phyloP scores from a whole-genome alignment of 768 basidiomycete species.

The Agaricus subrufescens region DNA sequence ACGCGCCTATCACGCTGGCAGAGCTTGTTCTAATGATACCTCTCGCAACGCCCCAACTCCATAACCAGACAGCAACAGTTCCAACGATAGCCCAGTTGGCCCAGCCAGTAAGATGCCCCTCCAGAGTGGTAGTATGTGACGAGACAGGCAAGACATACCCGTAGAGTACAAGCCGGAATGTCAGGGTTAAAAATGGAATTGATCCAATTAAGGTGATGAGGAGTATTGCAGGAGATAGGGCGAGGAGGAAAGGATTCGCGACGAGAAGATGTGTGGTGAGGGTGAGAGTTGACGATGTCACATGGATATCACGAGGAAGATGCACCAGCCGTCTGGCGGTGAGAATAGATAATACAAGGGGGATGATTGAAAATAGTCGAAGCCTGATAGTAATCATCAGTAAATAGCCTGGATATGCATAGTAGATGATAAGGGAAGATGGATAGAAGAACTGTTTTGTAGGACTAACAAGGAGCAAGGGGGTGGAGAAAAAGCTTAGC shows the following conservation, averaged over 20 bases:
- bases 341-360: slow-evolving; percentile 62
- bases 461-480: too few relatives aligned
- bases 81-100: slow-evolving; percentile 42
- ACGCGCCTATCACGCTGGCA: slow-evolving; percentile 83
- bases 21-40: slow-evolving; percentile 73
- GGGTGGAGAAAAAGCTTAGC: background rate
- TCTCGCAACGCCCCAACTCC: slow-evolving; percentile 78
- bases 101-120: slow-evolving; percentile 37
- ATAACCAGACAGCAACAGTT: slow-evolving; percentile 58
- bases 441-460: background rate
- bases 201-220: slow-evolving; percentile 61
- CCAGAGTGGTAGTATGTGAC: slow-evolving; percentile 21
- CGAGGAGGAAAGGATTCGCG: slow-evolving; percentile 68
- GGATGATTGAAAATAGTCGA: slow-evolving; percentile 73
- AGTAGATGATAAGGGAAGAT: background rate
- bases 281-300: slow-evolving; percentile 51
- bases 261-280: slow-evolving; percentile 70
- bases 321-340: slow-evolving; percentile 69
- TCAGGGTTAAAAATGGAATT: slow-evolving; percentile 74
- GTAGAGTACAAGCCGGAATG: slow-evolving; percentile 72
- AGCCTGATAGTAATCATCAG: slow-evolving; percentile 37
- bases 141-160: slow-evolving; percentile 40
- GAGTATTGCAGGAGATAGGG: slow-evolving; percentile 70
- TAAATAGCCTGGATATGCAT: background rate
- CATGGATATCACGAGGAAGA: slow-evolving; percentile 67